These are phyloP conservation scores for Dactylellina haptotyla DNA, from an alignment of 2,329 filamentous ascomycete genomes.

Conservation along the genomic window DNA sequence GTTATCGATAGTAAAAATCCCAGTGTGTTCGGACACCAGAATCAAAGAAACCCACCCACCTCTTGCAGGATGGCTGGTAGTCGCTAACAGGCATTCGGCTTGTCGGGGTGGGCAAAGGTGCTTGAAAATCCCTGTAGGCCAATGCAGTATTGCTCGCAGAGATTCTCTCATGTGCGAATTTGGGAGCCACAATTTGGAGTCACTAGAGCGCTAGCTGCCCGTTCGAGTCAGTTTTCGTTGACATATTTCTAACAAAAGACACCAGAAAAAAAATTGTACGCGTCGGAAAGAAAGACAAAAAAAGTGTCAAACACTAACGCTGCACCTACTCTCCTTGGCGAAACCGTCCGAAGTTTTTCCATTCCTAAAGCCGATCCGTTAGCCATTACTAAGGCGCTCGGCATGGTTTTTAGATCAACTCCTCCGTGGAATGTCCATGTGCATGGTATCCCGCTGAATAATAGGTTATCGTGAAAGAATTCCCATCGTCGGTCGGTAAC, in stretches of 20 bases:
- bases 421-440: background rate
- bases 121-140: background rate
- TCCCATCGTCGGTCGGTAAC: no score
- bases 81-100: background rate
- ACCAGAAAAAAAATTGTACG: background rate
- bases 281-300: background rate
- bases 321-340: background rate
- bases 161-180: background rate
- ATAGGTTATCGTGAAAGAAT: no score
- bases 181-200: background rate
- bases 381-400: no score
- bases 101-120: background rate
- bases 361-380: no score
- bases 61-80: background rate
- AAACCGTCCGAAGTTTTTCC: constrained; percentile 45
- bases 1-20: constrained; percentile 31
- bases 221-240: background rate
- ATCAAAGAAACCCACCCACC: background rate
- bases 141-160: constrained; percentile 13
- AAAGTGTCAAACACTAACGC: background rate
- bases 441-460: no score
- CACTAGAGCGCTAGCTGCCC: background rate
- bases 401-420: background rate
- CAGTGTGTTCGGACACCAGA: background rate
- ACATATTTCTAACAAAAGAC: background rate